Percentiles rank a stretch among this genome's conserved stretches.
These are phyloP conservation scores for Argentina anserina DNA, from an alignment of 306 rosid genomes.

Conservation along the genomic window DNA sequence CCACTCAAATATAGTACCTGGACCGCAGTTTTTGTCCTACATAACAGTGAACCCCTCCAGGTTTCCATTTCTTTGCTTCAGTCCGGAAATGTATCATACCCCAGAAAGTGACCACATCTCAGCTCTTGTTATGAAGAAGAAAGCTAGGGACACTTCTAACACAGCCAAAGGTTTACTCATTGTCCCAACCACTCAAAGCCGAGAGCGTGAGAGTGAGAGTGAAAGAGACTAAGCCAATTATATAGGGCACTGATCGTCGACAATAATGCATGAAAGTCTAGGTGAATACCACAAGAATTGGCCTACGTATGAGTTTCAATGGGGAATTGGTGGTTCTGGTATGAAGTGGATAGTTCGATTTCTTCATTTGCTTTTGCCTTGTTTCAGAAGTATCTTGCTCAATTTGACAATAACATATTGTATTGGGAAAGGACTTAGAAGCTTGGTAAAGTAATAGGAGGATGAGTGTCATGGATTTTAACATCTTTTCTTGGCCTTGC, in stretches of 20 bases:
- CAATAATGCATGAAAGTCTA: neutral
- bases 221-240: neutral
- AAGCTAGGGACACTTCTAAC: neutral
- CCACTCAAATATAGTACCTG: neutral
- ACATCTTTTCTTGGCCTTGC: neutral
- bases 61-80: neutral
- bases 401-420: neutral
- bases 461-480: neutral
- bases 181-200: neutral
- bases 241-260: neutral
- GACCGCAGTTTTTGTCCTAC: neutral
- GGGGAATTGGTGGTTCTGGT: neutral
- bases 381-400: neutral
- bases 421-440: neutral
- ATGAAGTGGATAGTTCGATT: neutral
- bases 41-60: neutral
- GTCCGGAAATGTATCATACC: neutral
- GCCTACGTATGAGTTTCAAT: neutral
- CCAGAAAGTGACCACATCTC: conserved; percentile 1
- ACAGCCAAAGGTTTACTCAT: neutral
- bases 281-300: neutral
- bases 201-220: neutral
- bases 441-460: neutral
- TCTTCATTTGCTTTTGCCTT: neutral
- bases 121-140: neutral